These are phyloP conservation scores for Torulaspora quercuum DNA, from an alignment of 805 yeast genomes.

Conservation along the genomic window DNA sequence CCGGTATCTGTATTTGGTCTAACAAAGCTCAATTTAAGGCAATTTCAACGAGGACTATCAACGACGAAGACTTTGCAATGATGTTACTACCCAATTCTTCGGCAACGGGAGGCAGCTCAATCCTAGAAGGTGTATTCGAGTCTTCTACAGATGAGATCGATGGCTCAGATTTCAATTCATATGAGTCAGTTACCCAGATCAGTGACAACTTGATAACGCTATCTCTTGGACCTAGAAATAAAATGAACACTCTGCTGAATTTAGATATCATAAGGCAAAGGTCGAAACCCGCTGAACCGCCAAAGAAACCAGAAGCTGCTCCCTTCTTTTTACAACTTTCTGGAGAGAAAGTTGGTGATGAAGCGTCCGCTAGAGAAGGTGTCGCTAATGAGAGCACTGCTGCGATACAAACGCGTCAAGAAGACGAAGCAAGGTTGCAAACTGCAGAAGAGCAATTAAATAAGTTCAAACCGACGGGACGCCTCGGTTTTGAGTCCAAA, in stretches of 20 bases:
- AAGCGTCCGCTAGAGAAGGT: conserved; percentile 48
- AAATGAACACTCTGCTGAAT: conserved; percentile 73
- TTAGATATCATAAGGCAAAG: conserved; percentile 80
- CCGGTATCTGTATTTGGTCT: conserved; percentile 91
- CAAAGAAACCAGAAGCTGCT: conserved; percentile 75
- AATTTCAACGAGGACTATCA: conserved; percentile 69
- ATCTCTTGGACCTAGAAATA: conserved; percentile 70
- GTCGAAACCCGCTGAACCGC: conserved; percentile 85
- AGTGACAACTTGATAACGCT: conserved; percentile 63
- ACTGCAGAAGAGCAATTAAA: conserved; percentile 32
- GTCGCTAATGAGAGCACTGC: conserved; percentile 26
- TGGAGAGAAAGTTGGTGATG: conserved; percentile 68
- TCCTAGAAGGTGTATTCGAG: conserved; percentile 76
- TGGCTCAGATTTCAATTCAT: conserved; percentile 35
- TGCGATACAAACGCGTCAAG: conserved; percentile 15
- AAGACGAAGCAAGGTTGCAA: conserved; percentile 18
- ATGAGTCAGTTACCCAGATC: conserved; percentile 61
- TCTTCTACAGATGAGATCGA: conserved; percentile 37
- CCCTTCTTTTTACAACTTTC: conserved; percentile 74
- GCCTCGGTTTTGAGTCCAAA: conserved; percentile 61
- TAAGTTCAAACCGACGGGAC: conserved; percentile 29
- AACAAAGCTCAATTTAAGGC: conserved; percentile 80
- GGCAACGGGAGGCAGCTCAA: conserved; percentile 68
- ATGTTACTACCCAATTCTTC: conserved; percentile 69
- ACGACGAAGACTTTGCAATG: conserved; percentile 65